Conservation (phyloP, 108 stramenopile species). For the Nitzschia inconspicua region DNA sequence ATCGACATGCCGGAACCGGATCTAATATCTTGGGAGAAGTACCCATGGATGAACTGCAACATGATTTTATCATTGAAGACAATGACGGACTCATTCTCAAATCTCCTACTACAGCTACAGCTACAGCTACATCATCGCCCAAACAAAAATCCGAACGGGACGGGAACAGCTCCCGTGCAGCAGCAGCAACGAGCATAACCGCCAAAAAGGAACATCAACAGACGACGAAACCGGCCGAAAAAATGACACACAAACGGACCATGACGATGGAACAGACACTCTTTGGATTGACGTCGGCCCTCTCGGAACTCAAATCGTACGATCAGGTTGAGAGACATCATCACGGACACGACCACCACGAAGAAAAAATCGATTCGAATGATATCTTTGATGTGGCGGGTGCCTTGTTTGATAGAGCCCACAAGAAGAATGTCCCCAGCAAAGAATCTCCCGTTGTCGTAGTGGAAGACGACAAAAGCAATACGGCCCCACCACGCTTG, state of each 20-base stretch:
- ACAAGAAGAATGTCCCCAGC: neutral
- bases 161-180: neutral
- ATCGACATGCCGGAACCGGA: neutral
- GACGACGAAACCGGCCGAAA: neutral
- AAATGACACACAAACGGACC: neutral
- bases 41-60: neutral
- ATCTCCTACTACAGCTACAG: neutral
- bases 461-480: no score
- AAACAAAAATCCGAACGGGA: neutral
- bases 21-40: neutral
- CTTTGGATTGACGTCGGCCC: conserved; percentile 4
- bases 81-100: neutral
- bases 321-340: neutral
- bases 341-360: neutral
- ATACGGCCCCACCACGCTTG: no score
- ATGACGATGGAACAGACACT: conserved; percentile 1
- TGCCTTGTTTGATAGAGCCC: neutral
- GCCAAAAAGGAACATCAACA: no score
- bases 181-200: no score
- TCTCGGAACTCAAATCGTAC: neutral
- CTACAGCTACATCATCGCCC: neutral
- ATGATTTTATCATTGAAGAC: neutral
- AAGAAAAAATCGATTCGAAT: neutral
- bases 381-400: neutral
- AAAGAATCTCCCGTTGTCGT: no score